phyloP scores from a whole-genome alignment of 352 stramenopile species.

The Phytophthora meadii region DNA sequence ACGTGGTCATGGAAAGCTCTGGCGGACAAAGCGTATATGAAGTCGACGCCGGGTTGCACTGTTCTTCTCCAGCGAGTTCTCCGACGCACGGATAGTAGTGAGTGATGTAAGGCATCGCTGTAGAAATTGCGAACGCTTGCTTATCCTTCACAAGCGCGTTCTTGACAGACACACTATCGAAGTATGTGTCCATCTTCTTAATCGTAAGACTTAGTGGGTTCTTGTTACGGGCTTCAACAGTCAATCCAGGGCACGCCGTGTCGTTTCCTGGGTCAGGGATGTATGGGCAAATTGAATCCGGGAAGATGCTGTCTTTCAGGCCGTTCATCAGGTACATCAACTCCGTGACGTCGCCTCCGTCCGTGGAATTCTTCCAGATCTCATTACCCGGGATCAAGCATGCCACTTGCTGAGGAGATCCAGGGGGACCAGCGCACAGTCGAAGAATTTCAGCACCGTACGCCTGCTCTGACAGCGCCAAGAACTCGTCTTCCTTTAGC shows the following conservation, averaged over 20 bases:
- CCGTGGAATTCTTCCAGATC: slow-evolving; percentile 52
- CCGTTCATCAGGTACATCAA: slow-evolving; percentile 65
- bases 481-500: slow-evolving; percentile 54
- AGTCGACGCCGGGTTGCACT: slow-evolving; percentile 58
- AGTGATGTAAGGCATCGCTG: slow-evolving; percentile 62
- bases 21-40: slow-evolving; percentile 61
- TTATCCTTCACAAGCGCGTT: slow-evolving; percentile 8
- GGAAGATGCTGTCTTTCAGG: slow-evolving; percentile 60
- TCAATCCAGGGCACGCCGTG: slow-evolving; percentile 52
- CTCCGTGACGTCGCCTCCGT: slow-evolving; percentile 36
- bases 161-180: slow-evolving; percentile 52
- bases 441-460: slow-evolving; percentile 69
- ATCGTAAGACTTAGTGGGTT: slow-evolving; percentile 61
- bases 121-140: slow-evolving; percentile 52
- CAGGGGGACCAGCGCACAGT: slow-evolving; percentile 53
- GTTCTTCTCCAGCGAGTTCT: slow-evolving; percentile 48
- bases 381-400: slow-evolving; percentile 67
- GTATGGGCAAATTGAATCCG: slow-evolving; percentile 61
- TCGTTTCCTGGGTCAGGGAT: slow-evolving; percentile 48
- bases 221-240: slow-evolving; percentile 32
- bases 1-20: slow-evolving; percentile 58
- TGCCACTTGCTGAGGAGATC: slow-evolving; percentile 62
- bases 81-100: slow-evolving; percentile 73
- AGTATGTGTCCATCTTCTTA: slow-evolving; percentile 56
- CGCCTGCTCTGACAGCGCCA: slow-evolving; percentile 36